phyloP scores from a whole-genome alignment of 495 filamentous ascomycete species.

The Tuber calosporum region DNA sequence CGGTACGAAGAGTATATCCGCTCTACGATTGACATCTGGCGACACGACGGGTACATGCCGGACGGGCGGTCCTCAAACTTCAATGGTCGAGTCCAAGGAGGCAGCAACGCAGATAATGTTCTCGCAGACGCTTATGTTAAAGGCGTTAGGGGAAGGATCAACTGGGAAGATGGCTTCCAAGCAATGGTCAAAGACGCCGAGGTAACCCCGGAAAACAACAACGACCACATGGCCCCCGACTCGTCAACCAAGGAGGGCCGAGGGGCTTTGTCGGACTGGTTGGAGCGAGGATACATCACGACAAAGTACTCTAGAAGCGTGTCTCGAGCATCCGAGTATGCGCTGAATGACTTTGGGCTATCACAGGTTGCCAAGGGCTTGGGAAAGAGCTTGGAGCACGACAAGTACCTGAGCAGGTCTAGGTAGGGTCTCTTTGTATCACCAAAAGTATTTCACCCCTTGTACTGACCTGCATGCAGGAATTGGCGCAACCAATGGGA shows the following conservation, averaged over 20 bases:
- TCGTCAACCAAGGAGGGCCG: slow-evolving; percentile 64
- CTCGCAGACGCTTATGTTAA: slow-evolving; percentile 71
- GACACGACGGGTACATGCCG: slow-evolving; percentile 59
- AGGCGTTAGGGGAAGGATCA: slow-evolving; percentile 54
- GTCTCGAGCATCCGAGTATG: slow-evolving; percentile 61
- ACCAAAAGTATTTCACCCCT: background rate
- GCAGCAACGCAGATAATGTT: slow-evolving; percentile 66
- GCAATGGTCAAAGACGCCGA: slow-evolving; percentile 70
- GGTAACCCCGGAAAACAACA: slow-evolving; percentile 52
- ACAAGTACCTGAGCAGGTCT: slow-evolving; percentile 58
- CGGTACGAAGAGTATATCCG: slow-evolving; percentile 61
- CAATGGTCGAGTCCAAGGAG: slow-evolving; percentile 65
- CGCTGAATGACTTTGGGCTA: slow-evolving; percentile 61
- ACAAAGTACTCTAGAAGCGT: slow-evolving; percentile 56
- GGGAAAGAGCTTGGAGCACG: slow-evolving; percentile 48
- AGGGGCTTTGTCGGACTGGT: slow-evolving; percentile 65
- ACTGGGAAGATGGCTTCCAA: slow-evolving; percentile 63
- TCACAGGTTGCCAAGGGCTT: slow-evolving; percentile 56
- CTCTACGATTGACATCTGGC: slow-evolving; percentile 64
- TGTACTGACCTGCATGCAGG: slow-evolving; percentile 17
- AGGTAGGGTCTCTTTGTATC: slow-evolving; percentile 12
- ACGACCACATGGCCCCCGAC: slow-evolving; percentile 55
- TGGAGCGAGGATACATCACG: slow-evolving; percentile 57
- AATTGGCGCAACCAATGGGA: slow-evolving; percentile 74
- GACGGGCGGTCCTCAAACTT: slow-evolving; percentile 63